phyloP scores from a whole-genome alignment of 257 asterid genomes.

The Capsicum pubescens region DNA sequence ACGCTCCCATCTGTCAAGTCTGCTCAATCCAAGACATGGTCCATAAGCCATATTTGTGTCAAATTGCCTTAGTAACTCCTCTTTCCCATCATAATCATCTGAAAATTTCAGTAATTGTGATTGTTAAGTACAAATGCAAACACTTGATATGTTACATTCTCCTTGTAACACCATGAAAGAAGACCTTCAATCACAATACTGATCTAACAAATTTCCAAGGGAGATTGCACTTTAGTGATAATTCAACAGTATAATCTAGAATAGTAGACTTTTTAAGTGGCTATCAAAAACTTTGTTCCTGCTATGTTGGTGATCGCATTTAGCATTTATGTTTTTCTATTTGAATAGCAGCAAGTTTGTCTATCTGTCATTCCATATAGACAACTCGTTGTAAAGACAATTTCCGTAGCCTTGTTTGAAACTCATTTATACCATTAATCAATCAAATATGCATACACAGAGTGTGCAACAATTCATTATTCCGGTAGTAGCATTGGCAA shows the following conservation, averaged over 20 bases:
- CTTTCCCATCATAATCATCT: constrained; percentile 34
- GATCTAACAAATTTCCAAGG: too few species aligned
- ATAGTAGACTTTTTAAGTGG: not conserved
- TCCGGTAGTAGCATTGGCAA: not conserved
- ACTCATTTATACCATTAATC: not conserved
- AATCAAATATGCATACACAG: too few species aligned
- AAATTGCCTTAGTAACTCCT: constrained; percentile 38
- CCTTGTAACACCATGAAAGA: too few species aligned
- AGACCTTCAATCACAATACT: too few species aligned
- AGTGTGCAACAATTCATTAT: not conserved
- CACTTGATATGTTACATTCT: too few species aligned
- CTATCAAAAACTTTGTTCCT: not conserved
- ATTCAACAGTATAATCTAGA: too few species aligned
- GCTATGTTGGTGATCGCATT: not conserved
- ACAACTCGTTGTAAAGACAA: not conserved
- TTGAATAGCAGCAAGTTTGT: not conserved
- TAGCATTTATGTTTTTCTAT: not conserved
- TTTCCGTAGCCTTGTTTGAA: constrained; percentile 1
- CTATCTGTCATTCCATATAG: not conserved
- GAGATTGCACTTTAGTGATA: too few species aligned
- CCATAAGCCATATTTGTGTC: constrained; percentile 39
- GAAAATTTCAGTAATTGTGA: not conserved
- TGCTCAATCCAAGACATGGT: constrained; percentile 41
- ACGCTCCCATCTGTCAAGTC: constrained; percentile 41
- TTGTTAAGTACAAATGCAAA: not conserved